phyloP scores from a whole-genome alignment of 148 eudicot species.

The Dianthus caryophyllus region DNA sequence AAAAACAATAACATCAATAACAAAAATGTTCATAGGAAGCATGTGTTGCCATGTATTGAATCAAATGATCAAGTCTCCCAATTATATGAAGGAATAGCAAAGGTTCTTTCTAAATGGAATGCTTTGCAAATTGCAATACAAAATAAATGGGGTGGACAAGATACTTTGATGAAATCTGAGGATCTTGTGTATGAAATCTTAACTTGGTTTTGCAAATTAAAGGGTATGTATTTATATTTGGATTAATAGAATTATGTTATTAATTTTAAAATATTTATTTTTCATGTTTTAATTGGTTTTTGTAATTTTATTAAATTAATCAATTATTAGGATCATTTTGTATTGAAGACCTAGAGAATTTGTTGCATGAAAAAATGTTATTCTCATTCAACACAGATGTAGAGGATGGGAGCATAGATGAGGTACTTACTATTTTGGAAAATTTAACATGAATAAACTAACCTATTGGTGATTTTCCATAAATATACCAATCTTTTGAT shows the following conservation, averaged over 20 bases:
- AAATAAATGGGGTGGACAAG: constrained; percentile 63
- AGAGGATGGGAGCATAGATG: constrained; percentile 79
- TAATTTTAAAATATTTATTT: too few relatives aligned
- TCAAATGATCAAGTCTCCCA: neutral
- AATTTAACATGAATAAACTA: too few relatives aligned
- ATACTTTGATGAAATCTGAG: constrained; percentile 43
- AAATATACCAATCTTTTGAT: too few relatives aligned
- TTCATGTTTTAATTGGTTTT: neutral
- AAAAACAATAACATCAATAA: neutral
- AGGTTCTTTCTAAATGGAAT: constrained; percentile 42
- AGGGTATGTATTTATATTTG: constrained; percentile 24
- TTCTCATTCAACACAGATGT: constrained; percentile 71
- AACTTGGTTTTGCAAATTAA: constrained; percentile 41
- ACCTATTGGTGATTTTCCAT: too few relatives aligned
- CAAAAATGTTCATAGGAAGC: neutral
- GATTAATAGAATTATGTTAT: too few relatives aligned
- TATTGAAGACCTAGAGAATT: constrained; percentile 52
- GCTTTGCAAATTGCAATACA: constrained; percentile 55
- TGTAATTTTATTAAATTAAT: neutral
- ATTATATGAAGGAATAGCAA: constrained; percentile 18
- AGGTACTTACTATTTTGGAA: too few relatives aligned
- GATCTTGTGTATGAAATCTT: constrained; percentile 42
- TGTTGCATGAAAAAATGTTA: constrained; percentile 51
- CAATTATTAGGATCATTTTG: constrained; percentile 22
- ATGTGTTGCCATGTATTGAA: neutral